Evolutionary conservation across 768 basidiomycete genomes (phyloP), one percentile per base, ranked within the genome.

Genomic region (Pholiota molesta): DNA sequence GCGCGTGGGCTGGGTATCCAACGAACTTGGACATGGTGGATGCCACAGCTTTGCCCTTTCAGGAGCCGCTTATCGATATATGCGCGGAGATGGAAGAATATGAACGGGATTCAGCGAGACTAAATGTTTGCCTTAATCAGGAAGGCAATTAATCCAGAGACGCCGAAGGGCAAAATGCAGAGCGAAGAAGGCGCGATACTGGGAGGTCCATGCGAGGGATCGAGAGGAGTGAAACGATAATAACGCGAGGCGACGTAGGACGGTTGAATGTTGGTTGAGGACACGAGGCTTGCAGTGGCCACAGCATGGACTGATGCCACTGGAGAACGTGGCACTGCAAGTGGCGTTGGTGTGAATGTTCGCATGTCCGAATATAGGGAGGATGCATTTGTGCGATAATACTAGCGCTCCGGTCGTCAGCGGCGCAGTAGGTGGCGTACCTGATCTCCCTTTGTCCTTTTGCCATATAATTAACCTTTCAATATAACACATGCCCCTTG

Each of bases 371-470:
- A 64, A 70, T 68, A 67, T 70, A 60, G 66, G 35, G 35, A 37
- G 11, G 11, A 13, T 14, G 35, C 9, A 59, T 55, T 65, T 35
- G 49, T 60, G 55, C 40, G 58, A 64, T 2, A 16, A 8, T 13
- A 35, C 35, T 68, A 66, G 68, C 65, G 68, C 66, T 62, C 67
- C 68, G 64, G 62, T 67, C 62, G 70, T 65, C 66, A 69, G 65
- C 64, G 61, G 63, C 68, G 65, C 66, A 68, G 57, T 61, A 62
- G 65, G 67, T 68, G 71, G 68, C 66, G 74, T 75, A 70, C 75
- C 75, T 76, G 73, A 72, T 74, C 72, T 71, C 72, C 68, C 66
- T 73, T 75, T 73, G 71, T 70, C 66, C 29, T 29, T 29, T 64
- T 40, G 53, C 61, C 60, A 63, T 69, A 70, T 68, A 73, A 70